phyloP scores from a whole-genome alignment of 2,329 filamentous ascomycete genomes.

The Stagonosporopsis chrysanthemi region DNA sequence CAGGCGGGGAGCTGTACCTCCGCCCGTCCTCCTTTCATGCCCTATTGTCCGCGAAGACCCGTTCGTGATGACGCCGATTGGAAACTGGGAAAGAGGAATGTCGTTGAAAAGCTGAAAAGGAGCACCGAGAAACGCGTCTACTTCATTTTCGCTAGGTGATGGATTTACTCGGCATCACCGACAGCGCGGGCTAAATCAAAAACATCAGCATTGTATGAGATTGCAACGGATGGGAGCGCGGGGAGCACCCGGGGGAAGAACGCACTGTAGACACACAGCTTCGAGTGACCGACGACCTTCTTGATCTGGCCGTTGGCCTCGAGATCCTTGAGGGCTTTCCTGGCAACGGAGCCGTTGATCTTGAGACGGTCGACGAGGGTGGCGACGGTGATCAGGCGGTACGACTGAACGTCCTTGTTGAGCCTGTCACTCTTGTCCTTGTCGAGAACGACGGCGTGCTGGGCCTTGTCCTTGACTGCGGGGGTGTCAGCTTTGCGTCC shows the following conservation, averaged over 20 bases:
- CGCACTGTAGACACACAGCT: slow-evolving; percentile 97
- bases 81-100: slow-evolving; percentile 47
- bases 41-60: slow-evolving; percentile 40
- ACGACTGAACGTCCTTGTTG: slow-evolving; percentile 99
- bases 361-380: slow-evolving; percentile 99
- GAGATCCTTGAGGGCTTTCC: slow-evolving; percentile 86
- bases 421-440: slow-evolving; percentile 98
- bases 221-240: background rate
- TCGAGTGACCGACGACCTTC: slow-evolving; percentile 95
- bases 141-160: slow-evolving; percentile 26
- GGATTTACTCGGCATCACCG: slow-evolving; percentile 47
- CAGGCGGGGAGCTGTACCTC: slow-evolving; percentile 35
- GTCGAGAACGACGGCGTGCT: slow-evolving; percentile 99
- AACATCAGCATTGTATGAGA: slow-evolving; percentile 25
- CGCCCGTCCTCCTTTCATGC: slow-evolving; percentile 43
- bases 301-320: slow-evolving; percentile 99
- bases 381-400: slow-evolving; percentile 98
- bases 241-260: slow-evolving; percentile 33
- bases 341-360: slow-evolving; percentile 98
- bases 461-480: slow-evolving; percentile 99
- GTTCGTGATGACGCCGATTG: slow-evolving; percentile 47
- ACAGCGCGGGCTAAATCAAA: slow-evolving; percentile 45
- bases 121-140: slow-evolving; percentile 37
- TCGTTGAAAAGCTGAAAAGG: slow-evolving; percentile 42
- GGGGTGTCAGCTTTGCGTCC: slow-evolving; percentile 33